These are phyloP conservation scores for Entoloma clypeatum DNA, from an alignment of 1,284 basidiomycete genomes.

Conservation along the genomic window DNA sequence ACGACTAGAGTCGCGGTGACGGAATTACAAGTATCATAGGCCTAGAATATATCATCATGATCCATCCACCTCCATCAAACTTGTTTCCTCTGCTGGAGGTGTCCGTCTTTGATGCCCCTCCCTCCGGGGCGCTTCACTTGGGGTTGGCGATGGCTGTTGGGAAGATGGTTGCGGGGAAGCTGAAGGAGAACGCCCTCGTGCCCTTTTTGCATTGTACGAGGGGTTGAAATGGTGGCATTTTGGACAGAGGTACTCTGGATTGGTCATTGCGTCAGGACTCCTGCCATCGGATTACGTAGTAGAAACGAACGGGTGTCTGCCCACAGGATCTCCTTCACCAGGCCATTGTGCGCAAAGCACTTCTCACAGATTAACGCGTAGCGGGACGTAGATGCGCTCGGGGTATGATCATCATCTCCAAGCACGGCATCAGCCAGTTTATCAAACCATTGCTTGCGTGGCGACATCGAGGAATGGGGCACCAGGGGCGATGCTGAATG, in stretches of 20 bases:
- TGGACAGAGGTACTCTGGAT: constrained; percentile 32
- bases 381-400: constrained; percentile 49
- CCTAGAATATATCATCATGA: too few species aligned
- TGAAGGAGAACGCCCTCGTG: constrained; percentile 8
- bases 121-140: neutral
- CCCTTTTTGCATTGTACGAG: constrained; percentile 21
- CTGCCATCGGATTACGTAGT: neutral
- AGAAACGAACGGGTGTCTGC: constrained; percentile 79
- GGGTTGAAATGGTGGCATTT: constrained; percentile 36
- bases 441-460: constrained; percentile 84
- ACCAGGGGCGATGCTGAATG: constrained; percentile 6
- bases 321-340: constrained; percentile 88
- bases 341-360: constrained; percentile 92
- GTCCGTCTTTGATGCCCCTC: too few species aligned
- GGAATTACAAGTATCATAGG: too few species aligned
- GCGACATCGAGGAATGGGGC: constrained; percentile 40
- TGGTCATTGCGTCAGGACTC: neutral
- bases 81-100: too few species aligned
- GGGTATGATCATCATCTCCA: constrained; percentile 72
- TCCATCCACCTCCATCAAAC: too few species aligned
- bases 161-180: constrained; percentile 5
- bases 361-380: constrained; percentile 94
- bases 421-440: constrained; percentile 83
- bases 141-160: constrained; percentile 4
- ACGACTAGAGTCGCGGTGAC: too few species aligned